Conservation (phyloP, 2,329 filamentous ascomycete species). For the Pseudogymnoascus sp. region DNA sequence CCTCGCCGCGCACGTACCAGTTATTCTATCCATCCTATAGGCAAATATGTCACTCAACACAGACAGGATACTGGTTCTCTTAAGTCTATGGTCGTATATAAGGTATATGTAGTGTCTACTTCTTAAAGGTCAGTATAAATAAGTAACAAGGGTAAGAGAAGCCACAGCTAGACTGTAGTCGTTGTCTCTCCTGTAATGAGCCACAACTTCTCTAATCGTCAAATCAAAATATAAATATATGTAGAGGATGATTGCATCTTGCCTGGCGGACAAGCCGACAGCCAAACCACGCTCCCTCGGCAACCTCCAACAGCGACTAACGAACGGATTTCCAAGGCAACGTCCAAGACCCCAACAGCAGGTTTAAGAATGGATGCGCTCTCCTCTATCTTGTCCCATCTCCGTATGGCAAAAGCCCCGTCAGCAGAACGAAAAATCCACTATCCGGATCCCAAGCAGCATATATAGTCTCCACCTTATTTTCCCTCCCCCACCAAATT, state of each 20-base stretch:
- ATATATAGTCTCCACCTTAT: background rate
- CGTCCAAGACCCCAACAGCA: background rate
- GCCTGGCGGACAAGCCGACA: background rate
- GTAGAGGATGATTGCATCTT: background rate
- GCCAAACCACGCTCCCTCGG: background rate
- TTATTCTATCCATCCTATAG: background rate
- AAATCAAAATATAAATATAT: background rate
- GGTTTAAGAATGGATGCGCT: background rate
- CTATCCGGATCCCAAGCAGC: background rate
- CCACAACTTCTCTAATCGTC: background rate
- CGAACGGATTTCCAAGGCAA: background rate
- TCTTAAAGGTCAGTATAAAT: background rate
- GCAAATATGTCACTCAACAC: background rate
- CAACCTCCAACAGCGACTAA: background rate
- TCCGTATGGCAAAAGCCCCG: too few species aligned
- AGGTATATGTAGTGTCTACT: background rate
- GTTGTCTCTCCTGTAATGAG: background rate
- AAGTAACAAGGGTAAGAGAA: background rate
- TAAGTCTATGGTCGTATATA: background rate
- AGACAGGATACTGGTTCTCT: background rate
- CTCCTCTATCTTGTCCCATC: background rate
- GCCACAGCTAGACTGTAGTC: background rate
- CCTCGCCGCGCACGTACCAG: background rate
- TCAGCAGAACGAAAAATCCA: too few species aligned
- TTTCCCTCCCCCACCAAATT: conserved; percentile 32